These are phyloP conservation scores for Pseudocercospora musae DNA, from an alignment of 2,329 filamentous ascomycete species.

Conservation along the genomic window DNA sequence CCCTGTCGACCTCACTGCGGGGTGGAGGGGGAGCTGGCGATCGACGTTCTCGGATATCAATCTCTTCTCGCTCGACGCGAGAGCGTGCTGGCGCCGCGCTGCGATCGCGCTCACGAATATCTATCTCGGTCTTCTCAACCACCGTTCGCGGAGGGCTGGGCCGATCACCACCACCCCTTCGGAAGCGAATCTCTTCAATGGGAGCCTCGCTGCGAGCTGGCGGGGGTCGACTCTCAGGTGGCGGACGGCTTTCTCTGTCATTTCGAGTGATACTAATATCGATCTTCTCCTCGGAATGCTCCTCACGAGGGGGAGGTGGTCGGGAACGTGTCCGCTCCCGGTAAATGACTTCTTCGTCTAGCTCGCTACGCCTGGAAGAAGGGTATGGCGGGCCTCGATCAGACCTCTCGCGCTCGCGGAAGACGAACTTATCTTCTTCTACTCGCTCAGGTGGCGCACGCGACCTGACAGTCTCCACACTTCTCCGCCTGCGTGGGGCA, in stretches of 20 bases:
- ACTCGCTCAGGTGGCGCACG: conserved; percentile 36
- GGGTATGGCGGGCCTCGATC: conserved; percentile 28
- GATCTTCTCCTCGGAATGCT: conserved; percentile 33
- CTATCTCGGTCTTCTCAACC: conserved; percentile 33
- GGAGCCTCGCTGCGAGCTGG: conserved; percentile 34
- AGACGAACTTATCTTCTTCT: conserved; percentile 43
- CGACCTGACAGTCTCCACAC: conserved; percentile 29
- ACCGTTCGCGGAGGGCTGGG: conserved; percentile 22
- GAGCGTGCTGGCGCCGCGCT: conserved; percentile 25
- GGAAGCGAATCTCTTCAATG: conserved; percentile 49
- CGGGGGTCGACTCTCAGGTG: conserved; percentile 19
- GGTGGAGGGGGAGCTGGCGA: conserved; percentile 25
- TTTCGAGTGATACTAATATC: conserved; percentile 35
- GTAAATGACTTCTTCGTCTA: conserved; percentile 40
- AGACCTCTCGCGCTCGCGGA: conserved; percentile 31
- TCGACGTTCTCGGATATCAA: conserved; percentile 37
- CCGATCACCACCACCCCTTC: conserved; percentile 36
- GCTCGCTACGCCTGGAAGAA: conserved; percentile 26
- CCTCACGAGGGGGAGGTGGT: conserved; percentile 30
- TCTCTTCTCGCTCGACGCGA: conserved; percentile 29
- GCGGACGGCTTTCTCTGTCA: conserved; percentile 23
- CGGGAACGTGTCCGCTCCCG: conserved; percentile 38
- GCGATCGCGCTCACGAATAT: conserved; percentile 23
- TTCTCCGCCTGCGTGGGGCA: conserved; percentile 27
- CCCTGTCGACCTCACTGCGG: conserved; percentile 27